Evolutionary conservation across 2,329 filamentous ascomycete genomes (phyloP).

Genomic region (Madurella mycetomatis): DNA sequence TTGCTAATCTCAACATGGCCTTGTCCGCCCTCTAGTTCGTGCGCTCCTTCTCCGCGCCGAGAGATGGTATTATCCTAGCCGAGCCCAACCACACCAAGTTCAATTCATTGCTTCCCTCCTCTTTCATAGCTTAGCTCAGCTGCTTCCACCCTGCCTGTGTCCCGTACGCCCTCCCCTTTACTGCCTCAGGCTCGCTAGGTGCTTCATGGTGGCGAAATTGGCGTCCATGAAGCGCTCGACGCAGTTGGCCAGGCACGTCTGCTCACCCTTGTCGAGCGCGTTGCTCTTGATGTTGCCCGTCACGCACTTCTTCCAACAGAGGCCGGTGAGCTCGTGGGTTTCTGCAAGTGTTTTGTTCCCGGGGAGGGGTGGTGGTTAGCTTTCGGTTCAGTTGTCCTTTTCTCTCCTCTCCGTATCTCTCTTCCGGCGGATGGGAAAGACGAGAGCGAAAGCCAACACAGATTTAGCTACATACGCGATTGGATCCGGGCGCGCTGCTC

Average conservation of each 20-base stretch:
- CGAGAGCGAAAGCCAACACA: neutral
- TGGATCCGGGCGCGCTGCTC: slow-evolving; percentile 72
- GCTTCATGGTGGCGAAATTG: slow-evolving; percentile 77
- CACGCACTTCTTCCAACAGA: slow-evolving; percentile 95
- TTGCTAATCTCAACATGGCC: too few relatives aligned
- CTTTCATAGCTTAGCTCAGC: too few relatives aligned
- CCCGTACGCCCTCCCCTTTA: slow-evolving; percentile 1
- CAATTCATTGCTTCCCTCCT: too few relatives aligned
- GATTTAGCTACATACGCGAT: slow-evolving; percentile 45
- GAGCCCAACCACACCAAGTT: too few relatives aligned
- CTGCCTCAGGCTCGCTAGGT: slow-evolving; percentile 62
- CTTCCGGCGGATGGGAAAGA: neutral
- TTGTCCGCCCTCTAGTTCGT: too few relatives aligned
- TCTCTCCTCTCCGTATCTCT: neutral
- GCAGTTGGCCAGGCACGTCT: slow-evolving; percentile 84
- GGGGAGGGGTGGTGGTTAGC: neutral
- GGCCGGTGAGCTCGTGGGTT: slow-evolving; percentile 57
- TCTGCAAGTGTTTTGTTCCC: slow-evolving; percentile 35
- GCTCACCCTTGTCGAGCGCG: slow-evolving; percentile 71
- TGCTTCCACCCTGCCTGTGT: too few relatives aligned
- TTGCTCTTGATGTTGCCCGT: slow-evolving; percentile 67
- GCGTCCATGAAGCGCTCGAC: slow-evolving; percentile 91
- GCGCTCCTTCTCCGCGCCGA: too few relatives aligned
- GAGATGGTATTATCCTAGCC: too few relatives aligned
- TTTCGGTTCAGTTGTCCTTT: neutral